phyloP scores from a whole-genome alignment of 2,329 filamentous ascomycete species.

The Hypoxylon sp. region DNA sequence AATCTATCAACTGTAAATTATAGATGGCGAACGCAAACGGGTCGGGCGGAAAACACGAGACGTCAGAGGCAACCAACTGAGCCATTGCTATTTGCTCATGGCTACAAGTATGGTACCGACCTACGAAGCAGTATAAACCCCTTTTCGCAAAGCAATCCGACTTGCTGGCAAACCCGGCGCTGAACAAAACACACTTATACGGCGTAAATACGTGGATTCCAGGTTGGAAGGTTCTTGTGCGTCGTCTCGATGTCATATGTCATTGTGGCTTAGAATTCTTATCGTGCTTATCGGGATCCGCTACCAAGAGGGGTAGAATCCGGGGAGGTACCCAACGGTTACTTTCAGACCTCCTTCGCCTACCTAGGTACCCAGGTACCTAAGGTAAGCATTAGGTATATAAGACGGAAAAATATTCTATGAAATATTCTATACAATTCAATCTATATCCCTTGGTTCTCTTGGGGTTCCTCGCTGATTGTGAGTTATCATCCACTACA shows the following conservation, averaged over 20 bases:
- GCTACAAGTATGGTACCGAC: too few species aligned
- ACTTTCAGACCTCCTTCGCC: too few species aligned
- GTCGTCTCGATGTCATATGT: slow-evolving; percentile 42
- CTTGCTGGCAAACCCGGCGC: slow-evolving; percentile 3
- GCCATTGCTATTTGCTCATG: slow-evolving; percentile 19
- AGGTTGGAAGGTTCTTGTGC: slow-evolving; percentile 18
- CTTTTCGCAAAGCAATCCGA: slow-evolving; percentile 9
- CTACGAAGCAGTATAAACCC: slow-evolving; percentile 1
- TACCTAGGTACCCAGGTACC: too few species aligned
- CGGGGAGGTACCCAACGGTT: too few species aligned
- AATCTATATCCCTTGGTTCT: too few species aligned
- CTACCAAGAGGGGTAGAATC: not conserved
- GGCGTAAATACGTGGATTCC: slow-evolving; percentile 9
- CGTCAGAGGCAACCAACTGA: slow-evolving; percentile 5
- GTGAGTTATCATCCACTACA: too few species aligned
- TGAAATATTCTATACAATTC: not conserved
- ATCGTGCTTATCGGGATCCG: slow-evolving; percentile 21
- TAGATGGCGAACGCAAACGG: slow-evolving; percentile 26
- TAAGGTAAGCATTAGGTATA: too few species aligned
- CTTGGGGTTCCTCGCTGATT: too few species aligned
- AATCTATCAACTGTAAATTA: slow-evolving; percentile 19
- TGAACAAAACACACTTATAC: not conserved
- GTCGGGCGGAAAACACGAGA: slow-evolving; percentile 22
- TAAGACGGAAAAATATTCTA: too few species aligned
- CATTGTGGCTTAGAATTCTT: slow-evolving; percentile 36